Conservation (phyloP, 805 yeast genomes). For the Clavispora santaluciae region DNA sequence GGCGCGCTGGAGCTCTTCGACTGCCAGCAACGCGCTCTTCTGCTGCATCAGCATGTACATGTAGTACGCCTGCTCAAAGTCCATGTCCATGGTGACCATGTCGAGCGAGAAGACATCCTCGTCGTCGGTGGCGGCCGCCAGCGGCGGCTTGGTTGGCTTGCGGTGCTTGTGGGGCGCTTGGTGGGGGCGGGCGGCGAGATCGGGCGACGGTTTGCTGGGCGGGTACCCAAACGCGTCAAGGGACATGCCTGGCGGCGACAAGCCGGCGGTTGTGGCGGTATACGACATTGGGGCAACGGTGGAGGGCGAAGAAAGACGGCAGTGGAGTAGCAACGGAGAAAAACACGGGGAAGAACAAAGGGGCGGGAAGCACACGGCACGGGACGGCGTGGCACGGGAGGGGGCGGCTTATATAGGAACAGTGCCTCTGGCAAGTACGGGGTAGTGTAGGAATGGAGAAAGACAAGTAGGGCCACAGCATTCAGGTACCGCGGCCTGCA, state of each 20-base stretch:
- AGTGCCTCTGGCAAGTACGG: neutral
- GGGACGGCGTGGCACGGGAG: neutral
- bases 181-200: neutral
- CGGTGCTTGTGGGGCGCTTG: neutral
- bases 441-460: neutral
- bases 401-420: neutral
- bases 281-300: constrained; percentile 8
- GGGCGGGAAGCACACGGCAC: neutral
- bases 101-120: constrained; percentile 22
- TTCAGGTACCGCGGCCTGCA: neutral
- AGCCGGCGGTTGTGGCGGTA: constrained; percentile 14
- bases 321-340: neutral
- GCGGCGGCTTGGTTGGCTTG: neutral
- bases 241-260: constrained; percentile 10
- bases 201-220: neutral
- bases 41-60: constrained; percentile 38
- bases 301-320: neutral
- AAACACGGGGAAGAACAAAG: neutral
- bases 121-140: constrained; percentile 12
- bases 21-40: constrained; percentile 28
- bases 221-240: constrained; percentile 12
- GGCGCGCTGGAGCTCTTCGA: constrained; percentile 36
- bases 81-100: constrained; percentile 38
- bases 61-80: constrained; percentile 41
- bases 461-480: neutral